phyloP scores from a whole-genome alignment of 176 grass and related monocot species.

The Neostapfia colusana region DNA sequence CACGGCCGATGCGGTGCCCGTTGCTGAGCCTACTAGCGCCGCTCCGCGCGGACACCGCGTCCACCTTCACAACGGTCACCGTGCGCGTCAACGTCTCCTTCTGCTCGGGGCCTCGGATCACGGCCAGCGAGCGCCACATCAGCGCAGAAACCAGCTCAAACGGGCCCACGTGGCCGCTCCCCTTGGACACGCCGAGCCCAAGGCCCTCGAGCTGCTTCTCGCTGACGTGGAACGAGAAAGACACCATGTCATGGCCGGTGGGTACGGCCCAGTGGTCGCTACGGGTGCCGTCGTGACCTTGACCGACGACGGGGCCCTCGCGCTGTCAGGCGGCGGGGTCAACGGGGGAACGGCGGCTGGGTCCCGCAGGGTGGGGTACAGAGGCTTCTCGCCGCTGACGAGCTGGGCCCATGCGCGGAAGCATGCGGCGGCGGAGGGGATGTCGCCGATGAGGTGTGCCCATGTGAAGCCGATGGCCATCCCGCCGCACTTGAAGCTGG shows the following conservation, averaged over 20 bases:
- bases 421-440: conserved; percentile 43
- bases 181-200: background rate
- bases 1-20: conserved; percentile 39
- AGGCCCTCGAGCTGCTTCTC: conserved; percentile 42
- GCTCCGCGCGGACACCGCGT: background rate
- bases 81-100: conserved; percentile 30
- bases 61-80: conserved; percentile 45
- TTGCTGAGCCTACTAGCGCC: conserved; percentile 21
- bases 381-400: conserved; percentile 14
- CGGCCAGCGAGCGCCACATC: conserved; percentile 49
- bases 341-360: background rate
- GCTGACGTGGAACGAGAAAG: conserved; percentile 53
- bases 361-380: background rate
- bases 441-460: conserved; percentile 60
- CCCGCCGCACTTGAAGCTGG: conserved; percentile 61
- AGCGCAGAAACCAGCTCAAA: conserved; percentile 62
- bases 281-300: conserved; percentile 39
- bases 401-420: conserved; percentile 55
- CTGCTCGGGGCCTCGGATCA: conserved; percentile 15
- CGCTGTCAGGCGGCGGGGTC: background rate
- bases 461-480: conserved; percentile 66
- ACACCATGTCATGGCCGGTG: conserved; percentile 34
- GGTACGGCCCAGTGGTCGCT: conserved; percentile 47
- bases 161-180: background rate
- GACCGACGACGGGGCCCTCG: conserved; percentile 24